Percentiles rank a stretch among this genome's conserved stretches.
Evolutionary conservation across 2,329 filamentous ascomycete genomes (phyloP).

Genomic region (Eutypella sp.): DNA sequence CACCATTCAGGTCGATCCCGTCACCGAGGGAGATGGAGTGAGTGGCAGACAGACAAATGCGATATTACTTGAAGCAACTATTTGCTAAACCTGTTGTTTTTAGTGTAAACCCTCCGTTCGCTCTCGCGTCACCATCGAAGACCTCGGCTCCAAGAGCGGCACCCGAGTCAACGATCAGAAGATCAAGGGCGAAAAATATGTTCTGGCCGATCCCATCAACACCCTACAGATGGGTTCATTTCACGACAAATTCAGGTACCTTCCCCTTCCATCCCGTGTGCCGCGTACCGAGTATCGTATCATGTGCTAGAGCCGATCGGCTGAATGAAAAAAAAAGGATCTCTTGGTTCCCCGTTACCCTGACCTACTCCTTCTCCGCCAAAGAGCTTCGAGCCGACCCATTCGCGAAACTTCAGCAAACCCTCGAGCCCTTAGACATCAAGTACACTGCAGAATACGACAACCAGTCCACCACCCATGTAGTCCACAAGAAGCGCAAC

Average conservation of each 20-base stretch:
- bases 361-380: constrained; percentile 73
- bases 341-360: constrained; percentile 72
- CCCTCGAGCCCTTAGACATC: constrained; percentile 80
- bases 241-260: constrained; percentile 48
- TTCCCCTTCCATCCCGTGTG: neutral
- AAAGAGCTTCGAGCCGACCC: constrained; percentile 66
- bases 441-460: constrained; percentile 76
- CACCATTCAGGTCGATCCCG: constrained; percentile 64
- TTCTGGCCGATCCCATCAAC: constrained; percentile 54
- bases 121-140: constrained; percentile 68
- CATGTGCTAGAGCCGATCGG: neutral
- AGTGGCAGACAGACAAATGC: constrained; percentile 17
- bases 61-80: neutral
- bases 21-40: constrained; percentile 64
- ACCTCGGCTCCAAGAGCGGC: constrained; percentile 79
- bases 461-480: constrained; percentile 70
- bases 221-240: constrained; percentile 69
- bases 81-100: neutral
- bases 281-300: too few relatives aligned
- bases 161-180: constrained; percentile 71
- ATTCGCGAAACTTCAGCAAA: constrained; percentile 54
- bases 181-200: constrained; percentile 57
- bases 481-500: constrained; percentile 85
- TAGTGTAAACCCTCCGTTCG: constrained; percentile 58
- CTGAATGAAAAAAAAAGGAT: constrained; percentile 46